These are phyloP conservation scores for Pisolithus albus DNA, from an alignment of 768 basidiomycete genomes.

Conservation along the genomic window DNA sequence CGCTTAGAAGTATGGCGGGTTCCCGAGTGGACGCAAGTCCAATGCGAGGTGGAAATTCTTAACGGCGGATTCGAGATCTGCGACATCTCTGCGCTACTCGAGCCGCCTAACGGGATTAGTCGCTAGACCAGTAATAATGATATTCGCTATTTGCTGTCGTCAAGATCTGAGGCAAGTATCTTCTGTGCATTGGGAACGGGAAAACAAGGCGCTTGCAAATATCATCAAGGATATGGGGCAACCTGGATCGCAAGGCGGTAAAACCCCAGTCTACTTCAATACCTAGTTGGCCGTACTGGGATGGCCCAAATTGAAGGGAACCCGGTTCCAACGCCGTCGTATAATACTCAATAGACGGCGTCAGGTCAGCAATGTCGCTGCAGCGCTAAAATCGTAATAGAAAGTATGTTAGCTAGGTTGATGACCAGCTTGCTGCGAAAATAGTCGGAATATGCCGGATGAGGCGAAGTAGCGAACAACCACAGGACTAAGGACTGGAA, in stretches of 20 bases:
- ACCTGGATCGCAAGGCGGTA: slow-evolving; percentile 13
- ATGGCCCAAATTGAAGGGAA: slow-evolving; percentile 18
- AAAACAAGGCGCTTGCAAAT: slow-evolving; percentile 24
- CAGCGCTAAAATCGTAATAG: slow-evolving; percentile 22
- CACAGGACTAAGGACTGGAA: slow-evolving; percentile 20
- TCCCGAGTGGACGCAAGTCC: slow-evolving; percentile 10
- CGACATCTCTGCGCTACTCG: slow-evolving; percentile 5
- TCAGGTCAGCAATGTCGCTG: slow-evolving; percentile 20
- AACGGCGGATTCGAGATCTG: slow-evolving; percentile 26
- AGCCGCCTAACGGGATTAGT: slow-evolving; percentile 20
- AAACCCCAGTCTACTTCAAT: slow-evolving; percentile 16
- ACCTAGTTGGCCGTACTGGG: slow-evolving; percentile 21
- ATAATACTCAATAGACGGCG: slow-evolving; percentile 23
- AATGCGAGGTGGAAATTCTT: slow-evolving; percentile 17
- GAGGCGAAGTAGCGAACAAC: slow-evolving; percentile 20
- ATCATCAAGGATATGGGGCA: slow-evolving; percentile 19
- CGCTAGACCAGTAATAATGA: slow-evolving; percentile 17
- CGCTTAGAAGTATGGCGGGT: slow-evolving; percentile 8
- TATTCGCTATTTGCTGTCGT: slow-evolving; percentile 21
- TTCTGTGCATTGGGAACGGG: slow-evolving; percentile 19
- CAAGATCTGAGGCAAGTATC: slow-evolving; percentile 16
- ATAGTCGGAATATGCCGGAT: slow-evolving; percentile 13
- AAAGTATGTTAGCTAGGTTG: slow-evolving; percentile 24
- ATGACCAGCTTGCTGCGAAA: slow-evolving; percentile 18
- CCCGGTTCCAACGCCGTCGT: slow-evolving; percentile 21